These are phyloP conservation scores for Xerocomellus amylosporus DNA, from an alignment of 768 basidiomycete species.

Conservation along the genomic window DNA sequence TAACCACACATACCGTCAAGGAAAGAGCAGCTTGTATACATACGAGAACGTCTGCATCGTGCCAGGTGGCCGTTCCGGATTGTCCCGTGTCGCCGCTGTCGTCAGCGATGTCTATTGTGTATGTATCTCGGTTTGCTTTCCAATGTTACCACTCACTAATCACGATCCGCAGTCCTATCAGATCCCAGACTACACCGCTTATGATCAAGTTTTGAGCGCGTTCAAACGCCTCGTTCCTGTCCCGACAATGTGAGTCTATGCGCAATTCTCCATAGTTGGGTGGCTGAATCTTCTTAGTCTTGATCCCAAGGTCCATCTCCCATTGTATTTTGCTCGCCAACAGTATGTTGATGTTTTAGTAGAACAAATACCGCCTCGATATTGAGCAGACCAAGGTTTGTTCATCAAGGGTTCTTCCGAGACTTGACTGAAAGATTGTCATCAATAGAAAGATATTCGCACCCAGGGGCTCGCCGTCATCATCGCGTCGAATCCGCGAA, in stretches of 20 bases:
- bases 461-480: conserved; percentile 84
- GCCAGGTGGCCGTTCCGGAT: conserved; percentile 87
- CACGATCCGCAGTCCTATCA: conserved; percentile 64
- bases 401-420: neutral
- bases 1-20: conserved; percentile 82
- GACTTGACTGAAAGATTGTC: neutral
- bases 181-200: conserved; percentile 89
- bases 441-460: conserved; percentile 65
- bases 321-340: neutral
- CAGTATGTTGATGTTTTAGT: conserved; percentile 6
- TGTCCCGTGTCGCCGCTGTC: conserved; percentile 89
- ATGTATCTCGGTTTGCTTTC: conserved; percentile 13
- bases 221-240: conserved; percentile 90
- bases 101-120: conserved; percentile 87
- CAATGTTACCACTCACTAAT: neutral
- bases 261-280: neutral
- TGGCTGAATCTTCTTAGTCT: conserved; percentile 33
- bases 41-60: conserved; percentile 94
- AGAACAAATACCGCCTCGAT: conserved; percentile 73
- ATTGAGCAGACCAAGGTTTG: conserved; percentile 73
- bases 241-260: conserved; percentile 71
- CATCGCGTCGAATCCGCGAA: conserved; percentile 91
- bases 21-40: conserved; percentile 81
- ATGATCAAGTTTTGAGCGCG: conserved; percentile 78
- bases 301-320: conserved; percentile 40